Evolutionary conservation across 2,329 filamentous ascomycete genomes (phyloP).

Genomic region (Scolecobasidium constrictum): DNA sequence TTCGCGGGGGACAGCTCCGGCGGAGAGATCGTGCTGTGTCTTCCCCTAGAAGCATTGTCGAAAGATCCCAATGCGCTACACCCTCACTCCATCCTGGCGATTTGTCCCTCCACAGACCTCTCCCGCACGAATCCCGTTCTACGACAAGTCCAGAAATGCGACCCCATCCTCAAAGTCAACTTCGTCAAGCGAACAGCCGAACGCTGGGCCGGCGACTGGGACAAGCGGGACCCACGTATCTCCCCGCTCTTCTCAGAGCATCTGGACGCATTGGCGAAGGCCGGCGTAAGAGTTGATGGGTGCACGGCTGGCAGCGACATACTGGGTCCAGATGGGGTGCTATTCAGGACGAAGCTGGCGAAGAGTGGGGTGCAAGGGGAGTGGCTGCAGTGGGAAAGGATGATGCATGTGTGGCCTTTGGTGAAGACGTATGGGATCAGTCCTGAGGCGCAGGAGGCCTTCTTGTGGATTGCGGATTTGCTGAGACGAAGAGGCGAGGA

Average conservation of each 20-base stretch:
- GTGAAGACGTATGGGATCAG: constrained; percentile 16
- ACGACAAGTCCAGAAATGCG: constrained; percentile 25
- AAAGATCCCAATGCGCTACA: constrained; percentile 15
- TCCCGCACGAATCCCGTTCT: constrained; percentile 36
- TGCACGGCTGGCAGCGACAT: constrained; percentile 43
- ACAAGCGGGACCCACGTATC: constrained; percentile 32
- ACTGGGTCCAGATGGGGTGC: constrained; percentile 39
- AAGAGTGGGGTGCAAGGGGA: constrained; percentile 35
- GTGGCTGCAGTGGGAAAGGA: constrained; percentile 48
- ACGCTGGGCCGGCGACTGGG: constrained; percentile 31
- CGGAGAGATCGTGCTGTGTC: constrained; percentile 39
- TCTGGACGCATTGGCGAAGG: constrained; percentile 25
- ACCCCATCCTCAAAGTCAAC: constrained; percentile 34
- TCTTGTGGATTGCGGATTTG: constrained; percentile 8
- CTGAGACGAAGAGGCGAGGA: constrained; percentile 3
- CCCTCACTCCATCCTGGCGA: constrained; percentile 28
- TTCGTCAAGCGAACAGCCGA: constrained; percentile 32
- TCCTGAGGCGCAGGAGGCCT: constrained; percentile 5
- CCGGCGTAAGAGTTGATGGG: constrained; percentile 39
- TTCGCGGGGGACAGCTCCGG: constrained; percentile 47
- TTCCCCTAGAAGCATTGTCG: constrained; percentile 27
- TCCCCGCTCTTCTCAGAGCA: constrained; percentile 37
- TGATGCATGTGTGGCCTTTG: constrained; percentile 51
- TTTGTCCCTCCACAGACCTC: constrained; percentile 41
- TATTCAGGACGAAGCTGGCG: constrained; percentile 36